Base-by-base conservation (phyloP, 306 rosid species). In the Quercus robur region DNA sequence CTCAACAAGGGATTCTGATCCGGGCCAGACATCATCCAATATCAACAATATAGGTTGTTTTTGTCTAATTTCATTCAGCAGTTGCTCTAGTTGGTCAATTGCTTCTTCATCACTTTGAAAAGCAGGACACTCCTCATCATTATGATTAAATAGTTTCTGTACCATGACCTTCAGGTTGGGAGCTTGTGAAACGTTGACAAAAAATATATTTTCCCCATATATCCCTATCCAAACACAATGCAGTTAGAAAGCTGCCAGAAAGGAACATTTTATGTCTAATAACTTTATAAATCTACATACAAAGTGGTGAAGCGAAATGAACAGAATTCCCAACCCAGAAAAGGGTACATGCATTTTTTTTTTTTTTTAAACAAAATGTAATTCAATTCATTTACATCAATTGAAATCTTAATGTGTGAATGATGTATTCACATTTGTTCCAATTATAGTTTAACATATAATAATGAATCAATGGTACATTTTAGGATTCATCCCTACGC, bases 1-100 rank as follows among this genome's bases (percentile, higher is more conserved):
- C 6, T 76, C 77, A 68, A 85, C 18, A 28, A 82, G 73, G 74
- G 21, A 38, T 28, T 38, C 78, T 41, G 87, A 66, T 23, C 44
- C 73, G 0, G 20, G 26, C 87, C 87, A 76, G 51, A 84, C 82
- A 73, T 84, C 84, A 70, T 84, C 87, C 41, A 84, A 46, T 20
- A 84, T 79, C 80, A 80, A 46, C 72, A 84, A n/a, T 18, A 77
- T 3, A 17, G 56, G 79, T 11, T 38, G 11, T 38, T 33, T 19
- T 18, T 17, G 14, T 75, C 68, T 21, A 33, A 30, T 33, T 23
- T 51, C 28, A 4, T 35, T 70, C 74, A 75, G n/a, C 66, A 76
- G 59, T 3, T 58, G 10, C 71, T 70, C 74, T 10, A 83, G 67
- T 31, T 56, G n/a, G 41, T 41, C 26, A 15, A 35, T 31, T 20